Conservation (phyloP, 176 grass and related monocot species). For the Bothriochloa decipiens region DNA sequence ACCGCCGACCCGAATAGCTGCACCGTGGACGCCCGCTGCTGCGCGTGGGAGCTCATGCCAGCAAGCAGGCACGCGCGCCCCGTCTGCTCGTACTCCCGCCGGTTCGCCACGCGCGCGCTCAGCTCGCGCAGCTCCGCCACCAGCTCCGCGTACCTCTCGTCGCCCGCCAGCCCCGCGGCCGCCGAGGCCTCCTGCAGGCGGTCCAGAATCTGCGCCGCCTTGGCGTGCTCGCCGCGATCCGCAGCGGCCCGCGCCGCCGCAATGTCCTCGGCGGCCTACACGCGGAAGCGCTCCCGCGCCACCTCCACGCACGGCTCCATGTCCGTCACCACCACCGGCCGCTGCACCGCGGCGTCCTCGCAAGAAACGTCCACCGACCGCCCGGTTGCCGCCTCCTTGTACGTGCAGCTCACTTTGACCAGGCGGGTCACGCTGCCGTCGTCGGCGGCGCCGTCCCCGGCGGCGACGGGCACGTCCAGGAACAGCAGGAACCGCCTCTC, state of each 20-base stretch:
- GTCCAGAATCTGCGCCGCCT: constrained; percentile 46
- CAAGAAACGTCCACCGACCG: neutral
- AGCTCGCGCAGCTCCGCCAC: constrained; percentile 42
- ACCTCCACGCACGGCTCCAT: constrained; percentile 50
- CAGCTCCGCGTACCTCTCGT: constrained; percentile 35
- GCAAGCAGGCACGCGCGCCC: constrained; percentile 50
- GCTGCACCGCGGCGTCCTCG: constrained; percentile 8
- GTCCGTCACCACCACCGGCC: constrained; percentile 20
- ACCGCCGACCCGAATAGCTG: neutral
- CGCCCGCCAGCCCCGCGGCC: neutral
- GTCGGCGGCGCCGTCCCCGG: neutral
- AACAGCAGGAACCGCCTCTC: constrained; percentile 15
- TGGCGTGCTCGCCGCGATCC: constrained; percentile 31
- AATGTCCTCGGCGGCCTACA: constrained; percentile 53
- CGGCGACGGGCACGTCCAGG: neutral
- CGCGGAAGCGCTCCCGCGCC: constrained; percentile 40
- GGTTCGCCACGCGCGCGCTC: constrained; percentile 30
- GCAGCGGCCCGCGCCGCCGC: constrained; percentile 42
- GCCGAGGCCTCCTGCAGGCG: constrained; percentile 12
- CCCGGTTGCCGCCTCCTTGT: constrained; percentile 5
- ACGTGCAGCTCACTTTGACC: neutral
- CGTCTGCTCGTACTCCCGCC: constrained; percentile 18
- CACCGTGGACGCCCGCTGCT: constrained; percentile 40
- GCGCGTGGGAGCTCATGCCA: constrained; percentile 47
- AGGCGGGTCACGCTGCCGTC: neutral